These are phyloP conservation scores for Penicillium verrucosum DNA, from an alignment of 2,329 filamentous ascomycete genomes.

Conservation along the genomic window DNA sequence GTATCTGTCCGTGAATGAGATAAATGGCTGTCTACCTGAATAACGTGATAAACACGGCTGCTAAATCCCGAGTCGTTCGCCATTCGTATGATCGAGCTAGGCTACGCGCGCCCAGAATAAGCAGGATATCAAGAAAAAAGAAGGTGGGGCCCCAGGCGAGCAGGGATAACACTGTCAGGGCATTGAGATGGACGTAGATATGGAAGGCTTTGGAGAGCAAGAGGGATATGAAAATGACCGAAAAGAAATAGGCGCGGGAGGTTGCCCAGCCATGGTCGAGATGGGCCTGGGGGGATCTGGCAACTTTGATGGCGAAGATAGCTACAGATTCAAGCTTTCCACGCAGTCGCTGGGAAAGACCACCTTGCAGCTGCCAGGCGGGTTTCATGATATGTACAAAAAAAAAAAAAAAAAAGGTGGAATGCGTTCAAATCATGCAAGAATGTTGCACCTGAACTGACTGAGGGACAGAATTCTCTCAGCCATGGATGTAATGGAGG, in stretches of 20 bases:
- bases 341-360: background rate
- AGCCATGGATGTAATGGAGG: background rate
- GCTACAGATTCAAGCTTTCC: background rate
- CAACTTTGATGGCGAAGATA: constrained; percentile 1
- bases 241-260: constrained; percentile 12
- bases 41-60: constrained; percentile 1
- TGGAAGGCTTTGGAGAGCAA: constrained; percentile 13
- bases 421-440: background rate
- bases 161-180: constrained; percentile 1
- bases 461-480: background rate
- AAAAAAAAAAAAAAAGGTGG: background rate
- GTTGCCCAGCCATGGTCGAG: constrained; percentile 7
- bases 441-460: background rate
- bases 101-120: constrained; percentile 12
- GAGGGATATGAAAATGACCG: constrained; percentile 14
- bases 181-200: constrained; percentile 5
- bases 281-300: constrained; percentile 11
- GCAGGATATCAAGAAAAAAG: constrained; percentile 11
- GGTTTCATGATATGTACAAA: constrained; percentile 7
- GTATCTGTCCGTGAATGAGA: background rate
- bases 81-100: constrained; percentile 12
- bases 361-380: background rate
- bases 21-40: constrained; percentile 5
- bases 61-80: constrained; percentile 3
- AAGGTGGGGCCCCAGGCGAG: constrained; percentile 14